phyloP scores from a whole-genome alignment of 208 protist species.

The Jaenimonas drosophilae region DNA sequence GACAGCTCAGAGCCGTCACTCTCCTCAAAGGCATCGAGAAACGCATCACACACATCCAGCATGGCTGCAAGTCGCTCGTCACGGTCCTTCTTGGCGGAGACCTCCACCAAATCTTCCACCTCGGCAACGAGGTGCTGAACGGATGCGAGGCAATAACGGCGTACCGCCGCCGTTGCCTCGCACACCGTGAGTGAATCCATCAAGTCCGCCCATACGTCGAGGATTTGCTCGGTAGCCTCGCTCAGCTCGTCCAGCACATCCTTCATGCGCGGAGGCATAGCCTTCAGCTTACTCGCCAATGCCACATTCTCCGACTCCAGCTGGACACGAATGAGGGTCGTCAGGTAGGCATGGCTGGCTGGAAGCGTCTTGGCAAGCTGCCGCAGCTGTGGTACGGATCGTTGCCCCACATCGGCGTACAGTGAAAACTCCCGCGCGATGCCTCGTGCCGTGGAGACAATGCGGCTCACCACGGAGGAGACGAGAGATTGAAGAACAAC shows the following conservation, averaged over 20 bases:
- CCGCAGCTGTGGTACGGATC: constrained; percentile 40
- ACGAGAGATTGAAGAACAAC: constrained; percentile 57
- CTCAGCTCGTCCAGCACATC: constrained; percentile 66
- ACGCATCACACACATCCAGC: constrained; percentile 78
- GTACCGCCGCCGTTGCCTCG: constrained; percentile 33
- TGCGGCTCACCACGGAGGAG: constrained; percentile 65
- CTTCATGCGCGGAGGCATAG: constrained; percentile 59
- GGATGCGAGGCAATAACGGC: constrained; percentile 47
- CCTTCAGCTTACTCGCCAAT: constrained; percentile 42
- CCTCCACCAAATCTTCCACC: constrained; percentile 65
- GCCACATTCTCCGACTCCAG: constrained; percentile 82
- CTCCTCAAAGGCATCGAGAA: constrained; percentile 49
- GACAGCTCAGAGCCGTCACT: too few species aligned
- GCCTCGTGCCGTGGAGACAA: constrained; percentile 34
- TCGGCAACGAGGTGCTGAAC: constrained; percentile 50
- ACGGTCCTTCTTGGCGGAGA: constrained; percentile 59
- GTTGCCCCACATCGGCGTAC: constrained; percentile 17
- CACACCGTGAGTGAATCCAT: constrained; percentile 44
- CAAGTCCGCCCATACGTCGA: constrained; percentile 54
- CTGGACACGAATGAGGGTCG: constrained; percentile 70
- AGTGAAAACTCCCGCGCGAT: constrained; percentile 36
- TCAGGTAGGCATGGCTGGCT: constrained; percentile 49
- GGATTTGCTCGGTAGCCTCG: constrained; percentile 45
- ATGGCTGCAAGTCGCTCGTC: constrained; percentile 83
- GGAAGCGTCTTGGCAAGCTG: constrained; percentile 30